Base-by-base conservation (phyloP, 139 green algal genomes). In the Auxenochlorella protothecoides region DNA sequence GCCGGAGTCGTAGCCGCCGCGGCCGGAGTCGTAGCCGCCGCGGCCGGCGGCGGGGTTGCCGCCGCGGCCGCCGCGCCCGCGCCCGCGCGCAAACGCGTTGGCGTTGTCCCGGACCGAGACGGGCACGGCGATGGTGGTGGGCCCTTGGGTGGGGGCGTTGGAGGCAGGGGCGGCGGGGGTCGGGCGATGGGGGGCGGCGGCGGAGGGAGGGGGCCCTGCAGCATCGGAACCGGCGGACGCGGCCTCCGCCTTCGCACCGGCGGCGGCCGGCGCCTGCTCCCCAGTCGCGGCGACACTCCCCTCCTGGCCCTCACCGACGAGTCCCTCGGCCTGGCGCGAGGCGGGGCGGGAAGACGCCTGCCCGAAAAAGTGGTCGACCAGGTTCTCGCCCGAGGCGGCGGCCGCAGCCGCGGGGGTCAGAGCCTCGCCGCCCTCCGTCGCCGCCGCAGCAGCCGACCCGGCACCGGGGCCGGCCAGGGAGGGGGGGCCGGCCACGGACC, bases 351-450 rank as follows among this genome's bases (percentile, higher is more conserved):
- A 10, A n/a, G 13, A 57, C 15, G 52, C 10, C 63, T 4, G 16
- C 63, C 13, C 61, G 14, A 78, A 78, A 66, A 78, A 78, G 62
- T 78, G 73, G 54, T 44, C 64, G 27, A 78, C 65, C 66, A 78
- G 62, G 51, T 78, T 78, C 65, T 78, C 55, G 15, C 73, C 73
- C n/a, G 73, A 68, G 54, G 73, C 73, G 1, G 73, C 73, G 44
- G 73, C 73, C 56, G 68, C 55, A 64, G 73, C 73, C 5, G 66
- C 68, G 5, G 71, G 69, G 51, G 71, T 59, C 69, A 73, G 59
- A 51, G 51, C 69, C 13, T 13, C 14, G 6, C 54, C 14, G 6
- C 54, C 12, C 6, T 13, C 66, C 4, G 59, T 7, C 2, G 67
- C 53, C 55, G 67, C 55, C 0, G 67, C 55, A 7, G 67, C 67